phyloP scores from a whole-genome alignment of 352 stramenopile species.

The Globisporangium mamillatum region DNA sequence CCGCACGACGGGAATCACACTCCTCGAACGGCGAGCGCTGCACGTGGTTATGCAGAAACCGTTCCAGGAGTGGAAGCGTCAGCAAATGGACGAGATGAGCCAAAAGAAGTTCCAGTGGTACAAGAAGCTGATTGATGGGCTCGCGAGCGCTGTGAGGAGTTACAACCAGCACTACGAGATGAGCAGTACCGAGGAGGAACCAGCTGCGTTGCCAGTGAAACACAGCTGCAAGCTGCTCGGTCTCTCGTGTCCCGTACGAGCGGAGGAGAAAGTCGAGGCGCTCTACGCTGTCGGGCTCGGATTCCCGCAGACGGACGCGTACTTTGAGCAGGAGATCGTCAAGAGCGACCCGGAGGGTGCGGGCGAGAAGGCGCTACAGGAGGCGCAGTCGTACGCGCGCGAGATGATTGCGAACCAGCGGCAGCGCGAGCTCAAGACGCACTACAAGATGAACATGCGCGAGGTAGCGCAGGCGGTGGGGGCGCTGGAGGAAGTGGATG shows the following conservation, averaged over 20 bases:
- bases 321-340: conserved; percentile 52
- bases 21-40: conserved; percentile 86
- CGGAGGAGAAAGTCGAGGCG: conserved; percentile 34
- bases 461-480: conserved; percentile 50
- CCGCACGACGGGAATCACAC: conserved; percentile 57
- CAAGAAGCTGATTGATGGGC: conserved; percentile 70
- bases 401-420: conserved; percentile 44
- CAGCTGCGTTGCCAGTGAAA: background rate
- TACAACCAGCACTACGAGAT: conserved; percentile 29
- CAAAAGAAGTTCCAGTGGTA: conserved; percentile 82
- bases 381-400: conserved; percentile 49
- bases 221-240: conserved; percentile 43
- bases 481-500: conserved; percentile 62
- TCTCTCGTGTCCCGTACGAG: conserved; percentile 46
- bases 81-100: conserved; percentile 80
- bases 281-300: conserved; percentile 51
- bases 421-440: conserved; percentile 45
- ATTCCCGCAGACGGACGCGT: conserved; percentile 45
- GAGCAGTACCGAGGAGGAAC: background rate
- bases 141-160: conserved; percentile 32
- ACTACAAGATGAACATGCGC: conserved; percentile 60
- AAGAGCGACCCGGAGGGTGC: conserved; percentile 67
- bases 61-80: conserved; percentile 66
- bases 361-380: conserved; percentile 54
- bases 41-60: conserved; percentile 64